Conservation (phyloP, 768 basidiomycete species). For the Sporobolomyces phaffii region DNA sequence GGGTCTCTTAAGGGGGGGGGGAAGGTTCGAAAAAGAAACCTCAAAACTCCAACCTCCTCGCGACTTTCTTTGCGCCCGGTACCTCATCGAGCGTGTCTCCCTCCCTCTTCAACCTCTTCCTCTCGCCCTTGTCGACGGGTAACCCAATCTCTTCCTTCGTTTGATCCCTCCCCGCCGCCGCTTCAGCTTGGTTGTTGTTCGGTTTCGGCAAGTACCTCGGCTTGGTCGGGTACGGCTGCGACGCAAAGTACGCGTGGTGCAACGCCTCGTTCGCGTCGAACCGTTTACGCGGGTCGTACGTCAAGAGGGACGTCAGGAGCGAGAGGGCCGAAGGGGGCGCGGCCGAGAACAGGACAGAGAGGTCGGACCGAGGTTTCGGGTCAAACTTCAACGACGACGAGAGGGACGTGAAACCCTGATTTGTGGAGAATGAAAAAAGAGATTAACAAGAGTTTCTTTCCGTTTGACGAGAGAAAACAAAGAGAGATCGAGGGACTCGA, state of each 20-base stretch:
- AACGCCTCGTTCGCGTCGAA: constrained; percentile 77
- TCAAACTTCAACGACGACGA: constrained; percentile 84
- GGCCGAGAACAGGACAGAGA: constrained; percentile 84
- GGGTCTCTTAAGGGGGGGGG: too few relatives aligned
- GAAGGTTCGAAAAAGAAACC: too few relatives aligned
- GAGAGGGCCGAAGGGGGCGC: constrained; percentile 79
- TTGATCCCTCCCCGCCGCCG: constrained; percentile 54
- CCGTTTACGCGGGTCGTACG: constrained; percentile 78
- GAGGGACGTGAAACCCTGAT: constrained; percentile 83
- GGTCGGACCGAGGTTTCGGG: constrained; percentile 71
- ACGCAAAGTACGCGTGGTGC: constrained; percentile 72
- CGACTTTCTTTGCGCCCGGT: constrained; percentile 34
- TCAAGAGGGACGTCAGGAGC: constrained; percentile 68
- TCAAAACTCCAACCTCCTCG: constrained; percentile 32
- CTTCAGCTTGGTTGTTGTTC: constrained; percentile 65
- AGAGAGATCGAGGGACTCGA: not conserved
- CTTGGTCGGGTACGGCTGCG: constrained; percentile 57
- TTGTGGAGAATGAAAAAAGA: too few relatives aligned
- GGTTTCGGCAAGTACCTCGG: constrained; percentile 79
- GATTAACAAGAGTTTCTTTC: too few relatives aligned
- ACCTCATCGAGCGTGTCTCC: constrained; percentile 22
- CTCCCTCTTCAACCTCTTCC: constrained; percentile 3
- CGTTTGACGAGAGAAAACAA: not conserved
- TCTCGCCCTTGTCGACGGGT: not conserved
- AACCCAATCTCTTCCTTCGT: constrained; percentile 41